Percentiles rank a stretch among this genome's conserved stretches.
These are phyloP conservation scores for Endocalyx cinctus DNA, from an alignment of 2,329 filamentous ascomycete genomes.

Conservation along the genomic window DNA sequence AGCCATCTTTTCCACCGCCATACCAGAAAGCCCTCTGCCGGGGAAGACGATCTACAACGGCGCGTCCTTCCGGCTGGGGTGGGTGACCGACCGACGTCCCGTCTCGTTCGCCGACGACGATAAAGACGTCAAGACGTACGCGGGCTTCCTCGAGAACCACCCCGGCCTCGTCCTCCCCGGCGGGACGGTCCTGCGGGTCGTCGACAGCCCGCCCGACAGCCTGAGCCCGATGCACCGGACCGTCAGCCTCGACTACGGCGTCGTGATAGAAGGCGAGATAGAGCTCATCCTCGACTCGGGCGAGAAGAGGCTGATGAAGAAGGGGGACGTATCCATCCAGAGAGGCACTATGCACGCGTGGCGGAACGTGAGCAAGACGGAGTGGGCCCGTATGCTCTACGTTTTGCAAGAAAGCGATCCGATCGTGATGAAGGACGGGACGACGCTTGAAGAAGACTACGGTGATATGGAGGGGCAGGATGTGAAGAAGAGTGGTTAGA, in stretches of 20 bases:
- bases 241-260: slow-evolving; percentile 9
- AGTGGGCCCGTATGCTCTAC: slow-evolving; percentile 37
- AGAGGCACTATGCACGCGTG: slow-evolving; percentile 40
- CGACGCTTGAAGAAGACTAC: slow-evolving; percentile 20
- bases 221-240: slow-evolving; percentile 9
- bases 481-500: slow-evolving; percentile 7
- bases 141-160: not conserved
- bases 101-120: not conserved
- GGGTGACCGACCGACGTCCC: slow-evolving; percentile 1
- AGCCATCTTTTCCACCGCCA: not conserved
- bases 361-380: slow-evolving; percentile 30
- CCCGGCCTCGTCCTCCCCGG: slow-evolving; percentile 1
- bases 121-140: not conserved
- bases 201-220: slow-evolving; percentile 8
- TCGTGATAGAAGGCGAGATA: slow-evolving; percentile 10
- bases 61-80: slow-evolving; percentile 3
- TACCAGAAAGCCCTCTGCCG: not conserved
- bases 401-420: slow-evolving; percentile 21
- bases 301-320: slow-evolving; percentile 7
- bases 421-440: slow-evolving; percentile 13
- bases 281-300: slow-evolving; percentile 10
- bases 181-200: slow-evolving; percentile 6
- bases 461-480: slow-evolving; percentile 12
- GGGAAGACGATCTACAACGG: slow-evolving; percentile 1
- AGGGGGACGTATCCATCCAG: slow-evolving; percentile 30